These are phyloP conservation scores for Scenedesmus sp. DNA, from an alignment of 163 green algal genomes.

Conservation along the genomic window DNA sequence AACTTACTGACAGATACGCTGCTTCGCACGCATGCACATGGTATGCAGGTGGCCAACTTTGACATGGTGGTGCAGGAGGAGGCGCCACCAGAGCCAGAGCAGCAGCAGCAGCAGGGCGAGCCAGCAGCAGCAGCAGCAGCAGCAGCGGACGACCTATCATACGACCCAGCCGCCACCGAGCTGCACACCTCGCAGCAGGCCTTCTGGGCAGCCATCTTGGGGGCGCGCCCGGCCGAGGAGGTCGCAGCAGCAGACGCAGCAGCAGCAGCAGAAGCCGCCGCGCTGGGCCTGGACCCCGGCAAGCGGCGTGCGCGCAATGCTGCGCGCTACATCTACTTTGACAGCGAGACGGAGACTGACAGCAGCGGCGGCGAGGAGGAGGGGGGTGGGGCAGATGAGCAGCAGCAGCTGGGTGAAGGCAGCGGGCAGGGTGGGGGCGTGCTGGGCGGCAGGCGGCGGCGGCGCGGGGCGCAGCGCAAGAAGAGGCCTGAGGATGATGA, in stretches of 20 bases:
- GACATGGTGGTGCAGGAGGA: conserved; percentile 57
- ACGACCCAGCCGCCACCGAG: conserved; percentile 38
- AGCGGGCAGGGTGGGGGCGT: too few species aligned
- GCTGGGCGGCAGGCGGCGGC: neutral
- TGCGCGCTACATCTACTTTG: conserved; percentile 34
- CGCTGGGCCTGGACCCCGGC: neutral
- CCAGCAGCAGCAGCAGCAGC: neutral
- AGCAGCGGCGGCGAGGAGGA: neutral
- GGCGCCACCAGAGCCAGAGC: conserved; percentile 18
- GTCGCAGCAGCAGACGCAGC: neutral
- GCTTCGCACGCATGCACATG: neutral
- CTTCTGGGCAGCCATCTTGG: conserved; percentile 35
- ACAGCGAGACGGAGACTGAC: neutral
- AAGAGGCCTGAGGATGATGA: conserved; percentile 7
- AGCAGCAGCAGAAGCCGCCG: neutral
- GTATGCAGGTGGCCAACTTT: conserved; percentile 64
- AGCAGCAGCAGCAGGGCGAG: neutral
- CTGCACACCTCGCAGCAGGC: conserved; percentile 27
- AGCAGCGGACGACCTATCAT: neutral
- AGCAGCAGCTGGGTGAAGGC: neutral
- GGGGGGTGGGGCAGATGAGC: neutral
- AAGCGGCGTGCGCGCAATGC: conserved; percentile 21
- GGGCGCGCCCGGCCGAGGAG: neutral
- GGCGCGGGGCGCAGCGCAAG: neutral
- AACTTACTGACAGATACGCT: neutral